Percentiles rank a stretch among this genome's conserved stretches.
Evolutionary conservation across 768 basidiomycete genomes (phyloP).

Genomic region (Kwoniella shandongensis): DNA sequence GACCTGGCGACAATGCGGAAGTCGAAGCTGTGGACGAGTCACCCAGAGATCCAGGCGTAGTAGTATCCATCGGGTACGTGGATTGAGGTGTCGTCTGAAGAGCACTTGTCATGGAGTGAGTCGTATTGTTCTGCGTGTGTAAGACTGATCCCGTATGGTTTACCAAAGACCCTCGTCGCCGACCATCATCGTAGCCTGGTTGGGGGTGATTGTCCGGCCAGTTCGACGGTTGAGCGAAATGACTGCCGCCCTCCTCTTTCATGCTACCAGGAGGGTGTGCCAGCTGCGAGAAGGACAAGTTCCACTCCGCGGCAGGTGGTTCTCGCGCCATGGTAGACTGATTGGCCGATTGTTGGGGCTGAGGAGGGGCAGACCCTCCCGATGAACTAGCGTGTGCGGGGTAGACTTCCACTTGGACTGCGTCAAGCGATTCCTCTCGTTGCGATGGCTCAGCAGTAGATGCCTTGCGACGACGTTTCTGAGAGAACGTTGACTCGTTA

Average conservation of each 20-base stretch:
- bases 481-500: not conserved
- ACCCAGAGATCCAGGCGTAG: slow-evolving; percentile 19
- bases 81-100: slow-evolving; percentile 1
- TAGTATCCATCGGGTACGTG: slow-evolving; percentile 7
- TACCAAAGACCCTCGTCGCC: no score
- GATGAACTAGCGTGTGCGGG: slow-evolving; percentile 13
- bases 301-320: slow-evolving; percentile 4
- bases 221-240: not conserved
- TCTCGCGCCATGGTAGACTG: slow-evolving; percentile 3
- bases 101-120: not conserved
- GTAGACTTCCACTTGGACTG: slow-evolving; percentile 9
- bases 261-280: not conserved
- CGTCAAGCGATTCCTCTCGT: not conserved
- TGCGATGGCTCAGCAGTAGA: not conserved
- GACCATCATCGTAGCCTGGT: not conserved
- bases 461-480: slow-evolving; percentile 38
- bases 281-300: slow-evolving; percentile 4
- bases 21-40: slow-evolving; percentile 22
- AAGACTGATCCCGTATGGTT: no score
- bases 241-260: slow-evolving; percentile 1
- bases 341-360: not conserved
- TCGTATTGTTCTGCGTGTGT: not conserved
- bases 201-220: not conserved
- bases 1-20: slow-evolving; percentile 28
- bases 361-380: slow-evolving; percentile 1